phyloP scores from a whole-genome alignment of 345 rosid genomes.

The Euphorbia tirucalli region DNA sequence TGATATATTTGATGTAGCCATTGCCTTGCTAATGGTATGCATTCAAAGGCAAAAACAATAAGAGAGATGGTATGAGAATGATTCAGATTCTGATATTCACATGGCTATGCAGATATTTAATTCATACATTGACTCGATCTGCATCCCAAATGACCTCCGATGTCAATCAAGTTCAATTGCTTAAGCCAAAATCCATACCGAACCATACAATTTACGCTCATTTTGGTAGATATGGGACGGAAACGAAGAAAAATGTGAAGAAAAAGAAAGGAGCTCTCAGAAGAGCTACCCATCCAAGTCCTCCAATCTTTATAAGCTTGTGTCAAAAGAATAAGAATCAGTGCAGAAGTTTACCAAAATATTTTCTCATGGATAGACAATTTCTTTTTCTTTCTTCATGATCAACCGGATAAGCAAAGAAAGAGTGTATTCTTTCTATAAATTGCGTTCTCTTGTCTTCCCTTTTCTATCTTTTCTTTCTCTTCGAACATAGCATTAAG shows the following conservation, averaged over 20 bases:
- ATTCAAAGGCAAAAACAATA: neutral
- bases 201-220: neutral
- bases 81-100: neutral
- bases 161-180: neutral
- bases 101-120: neutral
- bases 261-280: neutral
- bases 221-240: neutral
- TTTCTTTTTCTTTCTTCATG: neutral
- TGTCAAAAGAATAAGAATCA: no score
- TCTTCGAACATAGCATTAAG: neutral
- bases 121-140: neutral
- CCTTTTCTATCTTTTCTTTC: neutral
- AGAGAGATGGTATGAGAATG: neutral
- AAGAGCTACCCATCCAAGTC: neutral
- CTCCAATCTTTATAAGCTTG: neutral
- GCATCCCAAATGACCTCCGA: neutral
- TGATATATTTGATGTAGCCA: neutral
- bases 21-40: neutral
- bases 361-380: neutral
- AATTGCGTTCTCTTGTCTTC: no score
- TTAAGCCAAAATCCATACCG: neutral
- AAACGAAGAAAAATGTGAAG: neutral
- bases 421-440: neutral
- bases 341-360: neutral
- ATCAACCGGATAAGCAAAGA: neutral